phyloP scores from a whole-genome alignment of 805 yeast genomes.

The Nakazawaea wickerhamii region DNA sequence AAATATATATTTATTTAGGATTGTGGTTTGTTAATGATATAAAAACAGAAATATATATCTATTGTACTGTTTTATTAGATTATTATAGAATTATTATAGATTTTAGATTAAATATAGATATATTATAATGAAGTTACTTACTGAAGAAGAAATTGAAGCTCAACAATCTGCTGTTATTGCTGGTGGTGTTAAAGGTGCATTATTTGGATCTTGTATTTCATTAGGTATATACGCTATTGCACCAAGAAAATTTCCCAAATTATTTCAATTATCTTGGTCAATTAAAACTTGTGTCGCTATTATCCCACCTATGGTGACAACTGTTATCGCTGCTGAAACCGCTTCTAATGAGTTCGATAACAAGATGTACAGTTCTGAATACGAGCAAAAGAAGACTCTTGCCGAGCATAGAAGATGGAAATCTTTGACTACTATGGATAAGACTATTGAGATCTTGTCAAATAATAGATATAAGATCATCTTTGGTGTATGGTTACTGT shows the following conservation, averaged over 20 bases:
- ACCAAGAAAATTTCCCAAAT: slow-evolving; percentile 38
- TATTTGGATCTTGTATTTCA: slow-evolving; percentile 53
- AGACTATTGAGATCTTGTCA: slow-evolving; percentile 41
- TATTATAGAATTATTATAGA: neutral
- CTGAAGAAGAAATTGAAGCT: slow-evolving; percentile 61
- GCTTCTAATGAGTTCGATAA: slow-evolving; percentile 65
- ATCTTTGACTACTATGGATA: slow-evolving; percentile 41
- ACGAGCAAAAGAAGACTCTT: slow-evolving; percentile 32
- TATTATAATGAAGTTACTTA: slow-evolving; percentile 55
- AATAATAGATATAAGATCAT: slow-evolving; percentile 63
- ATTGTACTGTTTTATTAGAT: neutral
- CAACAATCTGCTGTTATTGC: slow-evolving; percentile 51
- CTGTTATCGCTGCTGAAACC: slow-evolving; percentile 65
- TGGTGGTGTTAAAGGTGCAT: slow-evolving; percentile 61
- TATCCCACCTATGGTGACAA: slow-evolving; percentile 58
- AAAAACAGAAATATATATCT: too few species aligned
- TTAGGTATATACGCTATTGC: slow-evolving; percentile 47
- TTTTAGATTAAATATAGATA: neutral
- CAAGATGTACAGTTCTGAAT: slow-evolving; percentile 47
- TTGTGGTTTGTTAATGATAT: neutral
- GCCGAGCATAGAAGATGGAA: slow-evolving; percentile 51
- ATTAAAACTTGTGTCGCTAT: slow-evolving; percentile 61
- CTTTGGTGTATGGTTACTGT: slow-evolving; percentile 73
- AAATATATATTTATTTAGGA: neutral
- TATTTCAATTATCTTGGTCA: slow-evolving; percentile 45